These are phyloP conservation scores for Taxillus chinensis DNA, from an alignment of 164 flowering plant species.

Conservation along the genomic window DNA sequence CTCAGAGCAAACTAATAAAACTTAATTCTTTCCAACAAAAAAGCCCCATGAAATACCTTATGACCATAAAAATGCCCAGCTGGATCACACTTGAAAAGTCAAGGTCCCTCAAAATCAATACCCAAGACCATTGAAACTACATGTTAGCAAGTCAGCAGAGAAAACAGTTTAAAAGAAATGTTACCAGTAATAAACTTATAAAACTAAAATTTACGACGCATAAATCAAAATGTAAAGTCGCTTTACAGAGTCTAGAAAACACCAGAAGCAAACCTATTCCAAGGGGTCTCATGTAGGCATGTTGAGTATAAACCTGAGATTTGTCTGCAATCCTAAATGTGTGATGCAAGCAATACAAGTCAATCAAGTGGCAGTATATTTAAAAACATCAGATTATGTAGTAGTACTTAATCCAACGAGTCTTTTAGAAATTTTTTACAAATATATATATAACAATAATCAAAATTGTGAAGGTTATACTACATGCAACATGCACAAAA, in stretches of 20 bases:
- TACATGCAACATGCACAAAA: too few relatives aligned
- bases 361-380: background rate
- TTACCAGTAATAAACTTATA: background rate
- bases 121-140: slow-evolving; percentile 93
- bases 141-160: slow-evolving; percentile 8
- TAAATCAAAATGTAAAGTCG: background rate
- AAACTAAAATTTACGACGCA: too few relatives aligned
- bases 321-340: slow-evolving; percentile 90
- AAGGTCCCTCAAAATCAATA: slow-evolving; percentile 95
- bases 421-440: too few relatives aligned
- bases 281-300: slow-evolving; percentile 99
- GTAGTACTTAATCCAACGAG: background rate
- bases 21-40: too few relatives aligned
- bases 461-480: too few relatives aligned
- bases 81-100: slow-evolving; percentile 94
- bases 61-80: slow-evolving; percentile 98
- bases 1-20: too few relatives aligned
- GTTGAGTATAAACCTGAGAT: slow-evolving; percentile 94
- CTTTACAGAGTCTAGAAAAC: background rate
- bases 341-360: background rate
- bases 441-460: too few relatives aligned
- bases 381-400: background rate
- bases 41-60: slow-evolving; percentile 40
- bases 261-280: slow-evolving; percentile 63
- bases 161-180: background rate